Base-by-base conservation (phyloP, 139 green algal genomes). In the Chlamydomonas eustigma region DNA sequence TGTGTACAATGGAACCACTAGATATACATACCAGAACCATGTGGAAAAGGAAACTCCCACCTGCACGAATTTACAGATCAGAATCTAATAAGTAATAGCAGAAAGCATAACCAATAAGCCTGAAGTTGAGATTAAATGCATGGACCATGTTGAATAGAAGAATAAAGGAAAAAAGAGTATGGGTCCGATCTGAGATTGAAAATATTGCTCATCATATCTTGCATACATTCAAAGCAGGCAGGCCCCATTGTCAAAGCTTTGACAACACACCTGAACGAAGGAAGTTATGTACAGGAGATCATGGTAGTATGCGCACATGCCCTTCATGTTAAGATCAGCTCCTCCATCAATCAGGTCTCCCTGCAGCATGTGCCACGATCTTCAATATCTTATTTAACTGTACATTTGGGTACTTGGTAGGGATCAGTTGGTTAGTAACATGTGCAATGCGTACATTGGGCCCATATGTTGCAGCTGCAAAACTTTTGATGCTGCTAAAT, bases 311-410 rank as follows among this genome's bases (percentile, higher is more conserved):
- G 39, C 75, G 37, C 84, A 76, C n/a, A 88, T 80, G 35, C 90
- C 89, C 2, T 84, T 86, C 50, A 87, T 87, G 58, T 34, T 85
- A 2, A 94, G 77, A 51, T 95, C 89, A 24, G 81, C 82, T 0
- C 91, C 91, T n/a, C 83, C 81, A 73, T 88, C 87, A 0, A 91
- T 18, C 6, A 95, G 50, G 51, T 93, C 91, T 3, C 89, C 91
- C 44, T 58, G 44, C 44, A 18, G 44, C 12, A 58, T 58, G 44
- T 18, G 44, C 12, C 18, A 58, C 12, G 44, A 18, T 58, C 12
- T 58, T 58, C 44, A 58, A 58, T 18, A 58, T 58, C 12, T 58
- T 28, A 58, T 58, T 12, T 28, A 58, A 58, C 12, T 58, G 44
- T 18, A 28, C 18, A 58, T 58, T 58, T 18, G 12, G 44, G 44